Base-by-base conservation (phyloP, 345 rosid species). In the Brassica carinata region DNA sequence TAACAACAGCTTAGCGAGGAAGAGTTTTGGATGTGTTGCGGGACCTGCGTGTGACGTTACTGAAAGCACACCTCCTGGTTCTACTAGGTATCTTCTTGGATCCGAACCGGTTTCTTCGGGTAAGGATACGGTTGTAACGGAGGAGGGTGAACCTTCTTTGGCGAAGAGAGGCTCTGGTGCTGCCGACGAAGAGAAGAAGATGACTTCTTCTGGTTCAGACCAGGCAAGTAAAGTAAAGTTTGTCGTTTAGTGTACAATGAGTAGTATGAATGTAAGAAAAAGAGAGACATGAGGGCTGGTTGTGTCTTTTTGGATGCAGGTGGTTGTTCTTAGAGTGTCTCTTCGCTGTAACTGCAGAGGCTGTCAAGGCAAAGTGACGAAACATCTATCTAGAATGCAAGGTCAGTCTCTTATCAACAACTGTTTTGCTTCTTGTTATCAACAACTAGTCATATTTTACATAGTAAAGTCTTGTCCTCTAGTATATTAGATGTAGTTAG, bases 331-430 rank as follows among this genome's bases (percentile, higher is more conserved):
- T 84, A 89, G 93, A 85, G 97, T 94, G 77, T 94, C 97, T 69
- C 77, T 92, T 26, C 97, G 90, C 62, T 80, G 83, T 29, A 76
- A 80, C 82, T 92, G 97, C 87, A 92, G 80, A 91, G 98, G 94
- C 53, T 94, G 97, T 72, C 87, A 88, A 84, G 91, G 94, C 71
- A 92, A 92, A 92, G 84, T 92, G 43, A 91, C 87, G 85, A 94
- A 94, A 84, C 95, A 92, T 90, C 79, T 92, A 63, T 94, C 98
- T 57, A 92, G 84, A 91, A 94, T 94, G 97, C 85, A 90, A 87
- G 98, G 98, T 94, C 8, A 31, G 45, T 29, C 2, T 69, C 66
- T 61, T 61, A 23, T 9, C 14, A 19, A 19, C 64, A 59, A 19
- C 3, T 61, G 2, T 38, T 5, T 34, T 33, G 15, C 15, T 4